phyloP scores from a whole-genome alignment of 345 rosid genomes.

The Kernera saxatilis region DNA sequence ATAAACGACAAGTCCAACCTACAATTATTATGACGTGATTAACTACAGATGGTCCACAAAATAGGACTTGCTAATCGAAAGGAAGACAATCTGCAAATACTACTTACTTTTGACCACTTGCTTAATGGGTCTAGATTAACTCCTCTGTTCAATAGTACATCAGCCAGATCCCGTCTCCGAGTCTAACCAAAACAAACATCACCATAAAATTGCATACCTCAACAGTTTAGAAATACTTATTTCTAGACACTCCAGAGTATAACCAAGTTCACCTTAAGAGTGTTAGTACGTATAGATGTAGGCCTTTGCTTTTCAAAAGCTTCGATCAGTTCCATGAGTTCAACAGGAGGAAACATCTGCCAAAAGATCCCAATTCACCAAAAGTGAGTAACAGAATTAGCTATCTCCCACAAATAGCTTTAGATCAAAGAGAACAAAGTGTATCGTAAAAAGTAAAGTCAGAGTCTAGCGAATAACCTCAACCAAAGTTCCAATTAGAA shows the following conservation, averaged over 20 bases:
- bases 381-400: background rate
- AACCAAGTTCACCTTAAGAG: slow-evolving; percentile 58
- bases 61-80: background rate
- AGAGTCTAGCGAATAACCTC: slow-evolving; percentile 48
- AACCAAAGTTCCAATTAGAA: slow-evolving; percentile 67
- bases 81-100: background rate
- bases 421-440: background rate
- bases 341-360: slow-evolving; percentile 93
- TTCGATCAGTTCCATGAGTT: slow-evolving; percentile 83
- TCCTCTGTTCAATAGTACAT: slow-evolving; percentile 87
- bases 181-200: slow-evolving; percentile 40
- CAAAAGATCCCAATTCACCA: slow-evolving; percentile 9
- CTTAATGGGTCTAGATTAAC: slow-evolving; percentile 87
- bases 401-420: background rate
- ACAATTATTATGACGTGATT: slow-evolving; percentile 3
- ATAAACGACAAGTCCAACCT: slow-evolving; percentile 90
- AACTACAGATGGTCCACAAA: background rate
- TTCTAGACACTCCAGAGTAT: background rate
- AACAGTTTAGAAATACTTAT: slow-evolving; percentile 9
- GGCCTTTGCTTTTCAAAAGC: slow-evolving; percentile 91
- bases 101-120: slow-evolving; percentile 95
- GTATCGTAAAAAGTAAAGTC: background rate
- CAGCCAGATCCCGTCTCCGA: slow-evolving; percentile 89
- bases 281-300: slow-evolving; percentile 78
- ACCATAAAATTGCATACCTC: slow-evolving; percentile 8